Evolutionary conservation across 306 rosid species (phyloP).

Genomic region (Cucurbita ficifolia): DNA sequence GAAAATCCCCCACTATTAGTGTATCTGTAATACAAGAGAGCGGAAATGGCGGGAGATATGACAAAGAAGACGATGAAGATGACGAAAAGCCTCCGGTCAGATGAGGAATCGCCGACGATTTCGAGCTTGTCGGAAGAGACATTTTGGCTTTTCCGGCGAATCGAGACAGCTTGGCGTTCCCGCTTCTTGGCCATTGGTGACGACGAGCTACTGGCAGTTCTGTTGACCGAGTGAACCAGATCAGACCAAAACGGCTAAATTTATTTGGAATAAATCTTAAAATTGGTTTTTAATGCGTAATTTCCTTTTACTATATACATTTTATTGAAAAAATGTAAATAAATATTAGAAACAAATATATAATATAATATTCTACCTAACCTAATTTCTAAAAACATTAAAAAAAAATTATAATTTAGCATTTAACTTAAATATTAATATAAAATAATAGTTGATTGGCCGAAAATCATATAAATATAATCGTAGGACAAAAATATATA

Average conservation of each 20-base stretch:
- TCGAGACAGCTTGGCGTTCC: slow-evolving; percentile 35
- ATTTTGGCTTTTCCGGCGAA: slow-evolving; percentile 20
- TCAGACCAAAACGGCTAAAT: neutral
- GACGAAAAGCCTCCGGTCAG: slow-evolving; percentile 20
- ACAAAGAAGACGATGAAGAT: slow-evolving; percentile 39
- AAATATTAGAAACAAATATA: no score
- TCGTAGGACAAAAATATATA: no score
- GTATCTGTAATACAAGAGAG: slow-evolving; percentile 21
- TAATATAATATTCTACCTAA: no score
- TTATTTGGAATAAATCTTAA: no score
- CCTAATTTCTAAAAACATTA: no score
- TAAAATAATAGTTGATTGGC: no score
- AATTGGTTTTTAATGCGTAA: no score
- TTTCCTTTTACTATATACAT: no score
- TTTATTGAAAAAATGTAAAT: no score
- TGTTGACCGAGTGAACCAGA: neutral
- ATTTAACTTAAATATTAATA: no score
- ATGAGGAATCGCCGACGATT: slow-evolving; percentile 12
- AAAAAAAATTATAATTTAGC: no score
- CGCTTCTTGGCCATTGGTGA: slow-evolving; percentile 54
- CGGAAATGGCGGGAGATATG: slow-evolving; percentile 31
- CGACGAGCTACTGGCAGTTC: neutral
- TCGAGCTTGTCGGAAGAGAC: slow-evolving; percentile 14
- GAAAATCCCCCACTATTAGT: slow-evolving; percentile 7
- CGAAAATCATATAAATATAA: no score